These are phyloP conservation scores for Vinca minor DNA, from an alignment of 257 asterid species.

Conservation along the genomic window DNA sequence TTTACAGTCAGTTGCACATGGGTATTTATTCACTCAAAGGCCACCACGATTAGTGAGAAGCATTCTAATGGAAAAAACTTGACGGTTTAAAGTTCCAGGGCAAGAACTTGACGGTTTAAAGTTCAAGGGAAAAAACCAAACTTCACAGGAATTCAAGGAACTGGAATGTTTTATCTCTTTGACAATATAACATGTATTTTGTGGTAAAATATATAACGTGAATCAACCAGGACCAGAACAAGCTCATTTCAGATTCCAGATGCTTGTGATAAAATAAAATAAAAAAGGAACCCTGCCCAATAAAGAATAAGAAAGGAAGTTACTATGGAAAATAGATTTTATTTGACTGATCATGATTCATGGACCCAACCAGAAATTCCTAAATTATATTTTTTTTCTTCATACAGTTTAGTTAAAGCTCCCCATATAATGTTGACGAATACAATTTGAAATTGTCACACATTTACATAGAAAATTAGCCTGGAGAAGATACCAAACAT, in stretches of 20 bases:
- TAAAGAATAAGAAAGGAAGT: background rate
- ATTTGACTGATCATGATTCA: background rate
- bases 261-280: background rate
- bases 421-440: background rate
- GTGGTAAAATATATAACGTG: background rate
- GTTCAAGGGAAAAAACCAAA: no score
- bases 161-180: no score
- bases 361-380: background rate
- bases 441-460: background rate
- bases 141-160: no score
- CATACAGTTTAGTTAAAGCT: background rate
- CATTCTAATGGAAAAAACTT: no score
- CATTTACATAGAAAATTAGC: background rate
- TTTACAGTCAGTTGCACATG: background rate
- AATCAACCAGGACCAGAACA: background rate
- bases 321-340: background rate
- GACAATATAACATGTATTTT: background rate
- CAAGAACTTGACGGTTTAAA: no score
- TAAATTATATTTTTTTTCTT: background rate
- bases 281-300: no score
- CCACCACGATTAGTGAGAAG: background rate
- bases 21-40: background rate
- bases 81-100: no score
- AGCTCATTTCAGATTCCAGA: background rate
- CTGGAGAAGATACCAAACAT: background rate